These are phyloP conservation scores for Xylaria polymorpha DNA, from an alignment of 2,329 filamentous ascomycete genomes.

Conservation along the genomic window DNA sequence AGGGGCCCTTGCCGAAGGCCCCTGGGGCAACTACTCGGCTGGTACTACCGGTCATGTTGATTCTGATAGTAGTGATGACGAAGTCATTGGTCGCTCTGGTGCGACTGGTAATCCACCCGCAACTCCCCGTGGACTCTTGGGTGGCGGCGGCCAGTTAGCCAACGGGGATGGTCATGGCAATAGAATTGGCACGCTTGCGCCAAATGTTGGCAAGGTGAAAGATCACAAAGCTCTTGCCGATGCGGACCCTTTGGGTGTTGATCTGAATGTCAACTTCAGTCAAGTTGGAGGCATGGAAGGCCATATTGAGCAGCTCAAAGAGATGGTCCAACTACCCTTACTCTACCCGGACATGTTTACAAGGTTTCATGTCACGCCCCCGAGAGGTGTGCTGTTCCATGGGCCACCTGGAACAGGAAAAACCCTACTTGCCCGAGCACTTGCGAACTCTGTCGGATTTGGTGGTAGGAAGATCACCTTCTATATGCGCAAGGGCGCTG, in stretches of 20 bases:
- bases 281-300: constrained; percentile 92
- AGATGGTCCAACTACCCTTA: constrained; percentile 96
- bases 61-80: constrained; percentile 97
- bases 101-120: constrained; percentile 68
- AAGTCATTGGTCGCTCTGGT: constrained; percentile 74
- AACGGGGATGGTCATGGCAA: constrained; percentile 55
- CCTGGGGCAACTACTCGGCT: constrained; percentile 74
- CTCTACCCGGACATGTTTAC: constrained; percentile 95
- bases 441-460: constrained; percentile 89
- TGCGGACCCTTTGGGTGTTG: constrained; percentile 92
- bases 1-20: constrained; percentile 77
- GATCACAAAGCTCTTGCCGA: constrained; percentile 92
- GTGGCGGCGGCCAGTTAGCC: constrained; percentile 53
- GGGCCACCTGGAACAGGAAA: constrained; percentile 98
- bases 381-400: constrained; percentile 94
- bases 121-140: constrained; percentile 59
- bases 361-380: constrained; percentile 91
- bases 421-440: constrained; percentile 90
- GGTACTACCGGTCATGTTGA: constrained; percentile 77
- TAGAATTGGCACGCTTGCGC: constrained; percentile 62
- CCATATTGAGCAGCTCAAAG: constrained; percentile 96
- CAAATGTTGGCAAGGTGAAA: constrained; percentile 92
- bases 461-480: constrained; percentile 96
- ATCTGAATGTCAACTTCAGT: constrained; percentile 91
- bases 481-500: constrained; percentile 99